Base-by-base conservation (phyloP, 345 rosid genomes). In the Euphorbia tirucalli region DNA sequence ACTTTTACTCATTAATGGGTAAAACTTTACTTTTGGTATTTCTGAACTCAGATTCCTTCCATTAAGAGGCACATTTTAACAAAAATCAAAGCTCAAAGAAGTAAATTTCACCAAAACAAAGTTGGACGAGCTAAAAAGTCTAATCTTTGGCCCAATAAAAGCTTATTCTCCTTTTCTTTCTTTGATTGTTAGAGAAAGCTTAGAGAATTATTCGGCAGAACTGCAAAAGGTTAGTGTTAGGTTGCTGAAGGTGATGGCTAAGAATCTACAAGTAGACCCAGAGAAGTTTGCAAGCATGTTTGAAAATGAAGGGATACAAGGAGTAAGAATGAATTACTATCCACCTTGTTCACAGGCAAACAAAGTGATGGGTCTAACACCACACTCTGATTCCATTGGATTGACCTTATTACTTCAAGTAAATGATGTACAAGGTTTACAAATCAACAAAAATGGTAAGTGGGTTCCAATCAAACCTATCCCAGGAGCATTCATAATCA, bases 271-370 rank as follows among this genome's bases (percentile, higher is more conserved):
- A 48, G 18, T 78, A 5, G 79, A 84, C 19, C 73, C 69, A 0
- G 72, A 75, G 35, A 65, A 65, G 50, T 31, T 82, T 65, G 50
- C 61, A 5, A 62, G 61, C 25, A 32, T 71, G 62, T 84, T 79
- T 46, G 62, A 80, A 59, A 73, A 70, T 21, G 87, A 41, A 5
- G 44, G 85, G 3, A 7, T 0, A 10, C 87, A 84, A 59, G 83
- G 74, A 1, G 61, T 84, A 18, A 84, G 88, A 71, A 76, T 76
- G 77, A 86, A 84, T 48, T 83, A 81, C 55, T 83, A 86, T 72
- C 89, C 87, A 11, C 78, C 81, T 0, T 78, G 88, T 65, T 30
- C 2, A 22, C 57, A 69, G 46, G 81, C 82, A 55, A 62, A 71
- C 15, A 78, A 71, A 65, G 85, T 80, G 3, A 65, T 73, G 46